Conservation (phyloP, 495 filamentous ascomycete species). For the Elasticomyces elasticus region DNA sequence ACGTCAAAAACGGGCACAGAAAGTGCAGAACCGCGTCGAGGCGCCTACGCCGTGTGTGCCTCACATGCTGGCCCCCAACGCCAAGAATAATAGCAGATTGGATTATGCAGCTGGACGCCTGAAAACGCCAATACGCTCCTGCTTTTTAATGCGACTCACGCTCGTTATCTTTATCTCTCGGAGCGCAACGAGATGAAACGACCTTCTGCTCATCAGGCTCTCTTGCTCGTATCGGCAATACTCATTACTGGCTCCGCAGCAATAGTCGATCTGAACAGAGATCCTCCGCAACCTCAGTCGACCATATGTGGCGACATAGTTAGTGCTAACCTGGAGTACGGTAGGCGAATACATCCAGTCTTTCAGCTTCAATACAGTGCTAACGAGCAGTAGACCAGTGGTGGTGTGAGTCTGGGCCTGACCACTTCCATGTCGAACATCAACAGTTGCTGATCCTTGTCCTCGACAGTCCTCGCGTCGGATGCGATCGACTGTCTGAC, state of each 20-base stretch:
- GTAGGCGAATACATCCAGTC: background rate
- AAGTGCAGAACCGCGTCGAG: too few species aligned
- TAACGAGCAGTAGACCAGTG: background rate
- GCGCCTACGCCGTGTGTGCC: too few species aligned
- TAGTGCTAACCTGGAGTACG: background rate
- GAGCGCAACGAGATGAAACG: too few species aligned
- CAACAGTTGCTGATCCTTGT: constrained; percentile 2
- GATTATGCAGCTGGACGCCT: too few species aligned
- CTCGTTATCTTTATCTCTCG: too few species aligned
- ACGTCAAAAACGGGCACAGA: too few species aligned
- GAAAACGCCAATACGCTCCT: too few species aligned
- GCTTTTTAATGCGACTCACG: too few species aligned
- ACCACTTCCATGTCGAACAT: background rate
- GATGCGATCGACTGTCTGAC: constrained; percentile 43
- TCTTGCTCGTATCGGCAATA: background rate
- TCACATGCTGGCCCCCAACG: too few species aligned
- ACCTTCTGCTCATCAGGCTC: background rate
- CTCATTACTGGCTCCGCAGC: background rate
- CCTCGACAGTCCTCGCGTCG: constrained; percentile 3
- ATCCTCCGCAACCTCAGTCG: background rate
- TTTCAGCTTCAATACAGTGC: background rate
- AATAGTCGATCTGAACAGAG: background rate
- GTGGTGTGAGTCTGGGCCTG: background rate
- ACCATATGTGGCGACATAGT: constrained; percentile 12
- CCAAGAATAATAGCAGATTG: too few species aligned